phyloP scores from a whole-genome alignment of 768 basidiomycete species.

The Mycena floridula region DNA sequence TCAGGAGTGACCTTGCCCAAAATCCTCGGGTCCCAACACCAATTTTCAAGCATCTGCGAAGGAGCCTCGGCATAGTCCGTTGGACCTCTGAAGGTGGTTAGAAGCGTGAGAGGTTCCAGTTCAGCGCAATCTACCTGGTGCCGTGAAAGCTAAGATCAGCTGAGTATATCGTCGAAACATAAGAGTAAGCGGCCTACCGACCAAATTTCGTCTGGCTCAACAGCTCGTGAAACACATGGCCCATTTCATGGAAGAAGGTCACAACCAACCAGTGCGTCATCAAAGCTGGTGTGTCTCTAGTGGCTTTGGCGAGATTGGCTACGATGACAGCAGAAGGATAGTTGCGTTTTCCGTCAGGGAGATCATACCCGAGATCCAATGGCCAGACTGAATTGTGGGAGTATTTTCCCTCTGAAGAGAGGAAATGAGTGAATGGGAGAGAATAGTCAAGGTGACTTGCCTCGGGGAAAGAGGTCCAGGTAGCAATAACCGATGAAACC shows the following conservation, averaged over 20 bases:
- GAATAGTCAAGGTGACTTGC: constrained; percentile 28
- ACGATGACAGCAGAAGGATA: constrained; percentile 85
- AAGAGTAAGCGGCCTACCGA: too few species aligned
- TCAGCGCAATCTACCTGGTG: constrained; percentile 38
- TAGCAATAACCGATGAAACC: constrained; percentile 84
- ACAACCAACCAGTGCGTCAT: constrained; percentile 88
- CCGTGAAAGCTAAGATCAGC: constrained; percentile 85
- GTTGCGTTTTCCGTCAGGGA: constrained; percentile 47
- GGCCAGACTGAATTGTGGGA: constrained; percentile 86
- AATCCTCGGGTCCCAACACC: constrained; percentile 26
- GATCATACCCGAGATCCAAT: constrained; percentile 60
- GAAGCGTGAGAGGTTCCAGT: background rate
- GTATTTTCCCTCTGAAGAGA: constrained; percentile 61
- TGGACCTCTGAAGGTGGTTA: constrained; percentile 39
- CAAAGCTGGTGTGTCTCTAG: constrained; percentile 71
- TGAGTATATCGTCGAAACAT: too few species aligned
- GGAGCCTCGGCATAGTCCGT: constrained; percentile 87
- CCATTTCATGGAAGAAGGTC: constrained; percentile 92
- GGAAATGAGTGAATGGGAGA: background rate
- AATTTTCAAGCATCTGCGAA: constrained; percentile 90
- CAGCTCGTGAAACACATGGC: constrained; percentile 66
- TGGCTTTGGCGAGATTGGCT: constrained; percentile 84
- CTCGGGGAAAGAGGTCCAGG: constrained; percentile 81
- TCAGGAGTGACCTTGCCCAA: background rate
- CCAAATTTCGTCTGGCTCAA: constrained; percentile 64